Percentiles rank a stretch among this genome's conserved stretches.
Evolutionary conservation across 1,139 yeast species (phyloP).

Genomic region (Taiozyma sp.): DNA sequence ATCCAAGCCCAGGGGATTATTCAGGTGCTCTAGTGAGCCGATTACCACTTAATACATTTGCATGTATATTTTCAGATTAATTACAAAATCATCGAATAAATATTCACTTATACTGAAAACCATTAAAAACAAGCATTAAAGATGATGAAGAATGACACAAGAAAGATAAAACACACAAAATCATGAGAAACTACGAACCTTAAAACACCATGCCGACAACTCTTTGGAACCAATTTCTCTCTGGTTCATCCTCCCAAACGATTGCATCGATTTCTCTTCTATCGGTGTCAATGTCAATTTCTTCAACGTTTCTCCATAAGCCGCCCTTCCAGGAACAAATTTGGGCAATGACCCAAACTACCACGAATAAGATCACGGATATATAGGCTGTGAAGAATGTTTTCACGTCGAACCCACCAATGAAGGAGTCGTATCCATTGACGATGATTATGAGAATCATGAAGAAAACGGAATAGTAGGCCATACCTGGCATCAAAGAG

Average conservation of each 20-base stretch:
- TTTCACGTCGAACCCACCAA: constrained; percentile 41
- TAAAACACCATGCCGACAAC: not conserved
- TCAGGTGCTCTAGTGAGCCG: too few relatives aligned
- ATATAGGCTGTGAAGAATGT: constrained; percentile 59
- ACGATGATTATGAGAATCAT: constrained; percentile 51
- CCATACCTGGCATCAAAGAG: constrained; percentile 54
- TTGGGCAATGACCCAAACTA: constrained; percentile 49
- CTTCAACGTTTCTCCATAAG: constrained; percentile 42
- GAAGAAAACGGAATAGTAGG: constrained; percentile 51
- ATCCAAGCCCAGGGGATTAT: too few relatives aligned
- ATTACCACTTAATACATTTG: too few relatives aligned
- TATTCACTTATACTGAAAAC: not conserved
- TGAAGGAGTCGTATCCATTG: constrained; percentile 59
- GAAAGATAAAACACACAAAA: not conserved
- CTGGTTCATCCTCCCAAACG: constrained; percentile 43
- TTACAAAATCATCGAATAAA: not conserved
- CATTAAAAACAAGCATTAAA: not conserved
- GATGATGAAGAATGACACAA: not conserved
- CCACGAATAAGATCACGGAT: constrained; percentile 48
- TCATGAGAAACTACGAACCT: not conserved
- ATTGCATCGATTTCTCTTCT: constrained; percentile 56
- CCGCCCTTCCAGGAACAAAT: constrained; percentile 28
- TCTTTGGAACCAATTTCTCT: not conserved
- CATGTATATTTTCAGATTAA: constrained; percentile 28
- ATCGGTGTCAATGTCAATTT: constrained; percentile 59